Percentiles rank a stretch among this genome's conserved stretches.
Evolutionary conservation across 2,329 filamentous ascomycete genomes (phyloP).

Genomic region (Alternaria viburni): DNA sequence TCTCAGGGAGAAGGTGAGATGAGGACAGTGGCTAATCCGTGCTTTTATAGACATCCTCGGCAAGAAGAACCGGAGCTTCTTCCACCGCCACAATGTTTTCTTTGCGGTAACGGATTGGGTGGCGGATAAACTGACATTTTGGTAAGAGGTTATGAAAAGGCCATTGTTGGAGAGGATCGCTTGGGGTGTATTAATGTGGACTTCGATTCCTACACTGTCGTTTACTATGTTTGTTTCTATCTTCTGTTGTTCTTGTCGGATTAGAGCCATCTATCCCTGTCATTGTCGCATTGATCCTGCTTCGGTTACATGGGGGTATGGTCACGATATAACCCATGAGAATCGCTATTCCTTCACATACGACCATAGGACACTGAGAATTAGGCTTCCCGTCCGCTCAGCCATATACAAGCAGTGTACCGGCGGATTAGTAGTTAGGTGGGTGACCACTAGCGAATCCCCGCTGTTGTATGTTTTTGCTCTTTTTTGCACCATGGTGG

Average conservation of each 20-base stretch:
- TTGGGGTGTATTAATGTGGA: neutral
- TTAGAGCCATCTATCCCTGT: neutral
- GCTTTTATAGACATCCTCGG: slow-evolving; percentile 39
- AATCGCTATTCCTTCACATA: neutral
- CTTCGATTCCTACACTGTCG: neutral
- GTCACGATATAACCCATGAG: neutral
- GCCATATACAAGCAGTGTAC: neutral
- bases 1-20: slow-evolving; percentile 26
- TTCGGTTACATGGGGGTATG: neutral
- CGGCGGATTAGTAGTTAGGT: neutral
- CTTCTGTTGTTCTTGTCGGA: neutral
- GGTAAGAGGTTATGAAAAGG: neutral
- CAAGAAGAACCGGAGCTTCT: slow-evolving; percentile 46
- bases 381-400: neutral
- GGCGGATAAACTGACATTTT: slow-evolving; percentile 28
- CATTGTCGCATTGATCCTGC: neutral
- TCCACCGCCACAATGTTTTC: slow-evolving; percentile 43
- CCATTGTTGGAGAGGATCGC: neutral
- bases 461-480: neutral
- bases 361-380: neutral
- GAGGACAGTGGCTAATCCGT: neutral
- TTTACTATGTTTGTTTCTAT: neutral
- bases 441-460: neutral
- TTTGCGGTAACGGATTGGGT: slow-evolving; percentile 41
- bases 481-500: neutral